Conservation (phyloP, 345 rosid species). For the Citrus hindsii region DNA sequence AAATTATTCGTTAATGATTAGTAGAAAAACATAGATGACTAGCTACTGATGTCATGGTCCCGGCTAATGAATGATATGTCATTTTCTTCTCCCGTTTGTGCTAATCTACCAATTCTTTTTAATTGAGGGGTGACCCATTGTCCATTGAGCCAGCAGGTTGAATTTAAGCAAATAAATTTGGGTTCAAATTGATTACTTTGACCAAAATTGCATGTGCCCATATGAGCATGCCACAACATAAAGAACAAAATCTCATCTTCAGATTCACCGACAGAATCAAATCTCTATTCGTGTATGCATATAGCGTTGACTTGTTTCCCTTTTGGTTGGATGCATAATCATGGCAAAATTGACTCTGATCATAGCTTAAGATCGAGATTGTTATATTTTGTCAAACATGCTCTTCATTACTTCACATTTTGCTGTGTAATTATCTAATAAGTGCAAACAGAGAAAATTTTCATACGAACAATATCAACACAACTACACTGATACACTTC, state of each 20-base stretch:
- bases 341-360: neutral
- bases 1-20: too few relatives aligned
- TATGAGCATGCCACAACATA: neutral
- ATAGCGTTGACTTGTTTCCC: neutral
- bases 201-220: neutral
- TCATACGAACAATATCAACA: slow-evolving; percentile 6
- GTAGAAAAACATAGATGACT: too few relatives aligned
- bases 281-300: too few relatives aligned
- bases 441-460: neutral
- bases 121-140: neutral
- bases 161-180: neutral
- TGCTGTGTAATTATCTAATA: neutral
- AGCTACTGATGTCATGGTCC: too few relatives aligned
- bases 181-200: neutral
- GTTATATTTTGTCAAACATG: neutral
- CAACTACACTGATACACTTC: slow-evolving; percentile 7
- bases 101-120: neutral
- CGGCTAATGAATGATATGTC: neutral
- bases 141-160: neutral
- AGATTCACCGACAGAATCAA: neutral
- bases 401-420: too few relatives aligned
- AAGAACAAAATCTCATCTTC: neutral
- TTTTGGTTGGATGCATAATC: neutral
- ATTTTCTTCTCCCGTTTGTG: neutral
- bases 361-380: neutral